phyloP scores from a whole-genome alignment of 73 alveolate genomes.

The Uronychia setigera region DNA sequence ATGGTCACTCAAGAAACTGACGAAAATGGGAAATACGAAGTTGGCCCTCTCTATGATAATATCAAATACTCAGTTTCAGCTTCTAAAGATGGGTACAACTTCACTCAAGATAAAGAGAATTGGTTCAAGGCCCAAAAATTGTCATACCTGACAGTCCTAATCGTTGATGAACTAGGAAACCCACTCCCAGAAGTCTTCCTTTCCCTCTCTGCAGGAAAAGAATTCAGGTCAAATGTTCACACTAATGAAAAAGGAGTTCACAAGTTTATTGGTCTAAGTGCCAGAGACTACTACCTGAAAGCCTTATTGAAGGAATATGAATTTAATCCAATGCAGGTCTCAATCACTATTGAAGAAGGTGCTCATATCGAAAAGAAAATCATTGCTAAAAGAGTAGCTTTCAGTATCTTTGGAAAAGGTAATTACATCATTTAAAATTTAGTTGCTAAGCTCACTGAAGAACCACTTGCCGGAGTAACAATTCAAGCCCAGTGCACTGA shows the following conservation, averaged over 20 bases:
- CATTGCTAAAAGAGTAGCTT: constrained; percentile 76
- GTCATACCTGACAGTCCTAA: constrained; percentile 63
- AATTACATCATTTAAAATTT: constrained; percentile 15
- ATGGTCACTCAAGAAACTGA: constrained; percentile 49
- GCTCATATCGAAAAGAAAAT: constrained; percentile 62
- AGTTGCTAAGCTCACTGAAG: constrained; percentile 51
- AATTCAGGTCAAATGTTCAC: constrained; percentile 61
- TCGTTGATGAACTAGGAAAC: constrained; percentile 62
- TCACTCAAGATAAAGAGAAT: constrained; percentile 48
- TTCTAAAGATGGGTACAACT: constrained; percentile 69
- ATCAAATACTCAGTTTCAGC: constrained; percentile 68
- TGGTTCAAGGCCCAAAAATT: constrained; percentile 68
- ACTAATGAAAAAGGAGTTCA: constrained; percentile 67
- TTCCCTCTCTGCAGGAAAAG: constrained; percentile 71
- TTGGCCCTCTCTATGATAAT: constrained; percentile 79
- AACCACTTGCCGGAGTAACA: constrained; percentile 49
- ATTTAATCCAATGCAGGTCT: constrained; percentile 62
- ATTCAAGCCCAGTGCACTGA: constrained; percentile 60
- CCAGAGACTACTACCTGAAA: constrained; percentile 69
- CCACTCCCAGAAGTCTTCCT: constrained; percentile 66
- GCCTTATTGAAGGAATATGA: constrained; percentile 77
- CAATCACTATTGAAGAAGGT: constrained; percentile 67
- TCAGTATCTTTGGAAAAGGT: constrained; percentile 70
- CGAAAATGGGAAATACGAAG: constrained; percentile 64
- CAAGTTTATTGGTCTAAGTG: constrained; percentile 59